Evolutionary conservation across 2,329 filamentous ascomycete species (phyloP), one percentile per base, ranked within the genome.

Genomic region (Herpotrichia juniperi): DNA sequence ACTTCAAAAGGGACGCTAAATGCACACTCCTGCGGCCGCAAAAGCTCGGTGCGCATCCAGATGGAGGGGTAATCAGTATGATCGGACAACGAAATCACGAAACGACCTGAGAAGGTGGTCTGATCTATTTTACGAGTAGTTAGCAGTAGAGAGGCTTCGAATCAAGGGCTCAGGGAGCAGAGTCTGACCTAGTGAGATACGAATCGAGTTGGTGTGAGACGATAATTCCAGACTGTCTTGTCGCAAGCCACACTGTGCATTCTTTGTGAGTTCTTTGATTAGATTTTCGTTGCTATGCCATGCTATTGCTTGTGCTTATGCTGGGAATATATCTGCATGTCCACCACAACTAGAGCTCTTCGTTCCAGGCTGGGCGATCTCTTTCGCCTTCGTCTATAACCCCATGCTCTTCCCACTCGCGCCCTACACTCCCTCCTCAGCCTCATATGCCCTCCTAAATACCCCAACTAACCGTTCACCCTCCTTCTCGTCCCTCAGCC

Each of bases 371-470:
- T n/a, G n/a, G n/a, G n/a, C n/a, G n/a, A n/a, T n/a, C n/a, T n/a
- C n/a, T n/a, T n/a, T n/a, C n/a, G n/a, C n/a, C n/a, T n/a, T n/a
- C n/a, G n/a, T n/a, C n/a, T n/a, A n/a, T n/a, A n/a, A n/a, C n/a
- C n/a, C n/a, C n/a, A n/a, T n/a, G n/a, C n/a, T n/a, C n/a, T n/a
- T n/a, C n/a, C n/a, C n/a, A n/a, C n/a, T n/a, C n/a, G n/a, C n/a
- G n/a, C n/a, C n/a, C n/a, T n/a, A n/a, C n/a, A n/a, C n/a, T n/a
- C n/a, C n/a, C n/a, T n/a, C n/a, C n/a, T n/a, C n/a, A n/a, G n/a
- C n/a, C 61, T 85, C 81, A 88, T 89, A 94, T 37, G 87, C 88
- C 39, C 78, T 78, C 74, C 83, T 88, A 68, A 97, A 97, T 19
- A 89, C 71, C 4, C 72, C 77, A 30, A 83, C 82, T 64, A 93